phyloP scores from a whole-genome alignment of 495 filamentous ascomycete species.

The Penicillium bialowiezense region DNA sequence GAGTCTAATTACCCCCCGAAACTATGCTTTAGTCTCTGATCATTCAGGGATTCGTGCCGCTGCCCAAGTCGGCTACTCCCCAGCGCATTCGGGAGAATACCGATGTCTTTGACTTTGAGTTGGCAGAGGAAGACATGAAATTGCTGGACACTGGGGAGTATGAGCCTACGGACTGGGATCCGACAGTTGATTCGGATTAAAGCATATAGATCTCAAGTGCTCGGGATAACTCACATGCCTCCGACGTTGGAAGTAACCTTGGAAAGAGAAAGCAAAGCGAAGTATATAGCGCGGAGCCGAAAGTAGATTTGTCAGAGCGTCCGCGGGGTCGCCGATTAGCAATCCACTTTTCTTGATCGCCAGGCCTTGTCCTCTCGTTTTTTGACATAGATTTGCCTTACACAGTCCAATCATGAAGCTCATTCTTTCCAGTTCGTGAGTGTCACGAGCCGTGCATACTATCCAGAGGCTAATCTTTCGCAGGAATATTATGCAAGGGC shows the following conservation, averaged over 20 bases:
- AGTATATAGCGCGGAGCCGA: neutral
- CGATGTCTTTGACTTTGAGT: constrained; percentile 77
- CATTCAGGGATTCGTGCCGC: constrained; percentile 55
- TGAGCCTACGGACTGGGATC: constrained; percentile 59
- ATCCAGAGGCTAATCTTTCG: constrained; percentile 5
- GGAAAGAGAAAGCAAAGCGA: too few relatives aligned
- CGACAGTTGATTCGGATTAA: constrained; percentile 50
- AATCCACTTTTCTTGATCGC: neutral
- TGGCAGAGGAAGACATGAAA: constrained; percentile 59
- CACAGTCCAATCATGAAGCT: constrained; percentile 59
- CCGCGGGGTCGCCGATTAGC: constrained; percentile 3
- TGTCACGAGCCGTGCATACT: constrained; percentile 3
- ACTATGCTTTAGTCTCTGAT: neutral
- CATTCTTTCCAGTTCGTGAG: constrained; percentile 85
- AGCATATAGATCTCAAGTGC: too few relatives aligned
- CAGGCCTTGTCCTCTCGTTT: neutral
- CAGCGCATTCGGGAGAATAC: constrained; percentile 67
- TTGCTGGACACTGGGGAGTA: constrained; percentile 56
- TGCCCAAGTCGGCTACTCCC: constrained; percentile 60
- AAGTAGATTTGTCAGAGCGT: constrained; percentile 24
- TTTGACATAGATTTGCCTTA: constrained; percentile 14
- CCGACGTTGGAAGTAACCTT: too few relatives aligned
- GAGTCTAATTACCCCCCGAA: constrained; percentile 1
- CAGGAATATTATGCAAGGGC: constrained; percentile 79
- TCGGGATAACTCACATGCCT: too few relatives aligned